Base-by-base conservation (phyloP, 1,284 basidiomycete genomes). In the Ustilago trichophora region DNA sequence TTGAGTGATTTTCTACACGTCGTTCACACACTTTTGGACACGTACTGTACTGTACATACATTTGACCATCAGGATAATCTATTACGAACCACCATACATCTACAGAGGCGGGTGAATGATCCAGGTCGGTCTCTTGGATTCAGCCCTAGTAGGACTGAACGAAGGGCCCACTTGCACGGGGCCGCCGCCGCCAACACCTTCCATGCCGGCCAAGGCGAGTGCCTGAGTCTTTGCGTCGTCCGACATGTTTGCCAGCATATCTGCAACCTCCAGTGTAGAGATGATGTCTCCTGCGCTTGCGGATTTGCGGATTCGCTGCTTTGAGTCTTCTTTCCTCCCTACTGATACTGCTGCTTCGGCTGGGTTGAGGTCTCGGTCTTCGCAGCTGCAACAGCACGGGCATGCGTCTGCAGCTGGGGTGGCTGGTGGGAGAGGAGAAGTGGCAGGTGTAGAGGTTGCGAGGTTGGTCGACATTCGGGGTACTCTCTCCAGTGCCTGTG, bases 161-260 rank as follows among this genome's bases (percentile, higher is more conserved):
- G 27, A 42, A 12, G 25, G 13, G 21, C 3, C 4, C 5, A 16
- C 22, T 4, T 24, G 5, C 8, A 12, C 24, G 5, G 46, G 0
- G 18, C 0, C 13, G 18, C 13, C 15, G 16, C 8, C 0, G 41
- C n/a, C n/a, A 8, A 4, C 33, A 7, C 24, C 26, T 24, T 66
- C 49, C 63, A 66, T 66, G 0, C 63, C 63, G 5, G 63, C 63
- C 11, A 66, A 26, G 0, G 42, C 52, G 5, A 66, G 31, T 3
- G 63, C 63, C 0, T 25, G 22, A 0, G 47, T 35, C 25, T 66
- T 66, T 7, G 38, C 55, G 12, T 66, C 55, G 43, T 58, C 50
- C 12, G 63, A 43, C 63, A 66, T 66, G 43, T 51, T 65, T 5
- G 55, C 55, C 2, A 65, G 34, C 36, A 65, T 45, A 13, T 49